Evolutionary conservation across 1,284 basidiomycete species (phyloP), one percentile per base, ranked within the genome.

Genomic region (Stereum hirsutum): DNA sequence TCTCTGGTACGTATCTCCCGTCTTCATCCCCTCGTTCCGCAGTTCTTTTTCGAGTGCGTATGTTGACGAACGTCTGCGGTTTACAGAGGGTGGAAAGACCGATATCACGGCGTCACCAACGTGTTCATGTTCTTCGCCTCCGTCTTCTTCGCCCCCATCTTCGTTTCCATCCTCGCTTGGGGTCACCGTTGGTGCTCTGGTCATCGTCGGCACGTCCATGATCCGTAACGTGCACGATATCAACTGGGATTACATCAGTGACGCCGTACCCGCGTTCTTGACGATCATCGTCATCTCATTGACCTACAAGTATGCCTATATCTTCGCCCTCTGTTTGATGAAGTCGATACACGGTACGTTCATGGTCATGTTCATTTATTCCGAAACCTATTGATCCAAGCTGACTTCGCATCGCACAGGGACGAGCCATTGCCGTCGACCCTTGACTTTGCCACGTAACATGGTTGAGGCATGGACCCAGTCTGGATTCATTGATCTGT

Each of bases 141-240:
- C 4, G 70, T 93, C 47, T 94, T 94, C 74, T 94, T 94, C 55
- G 79, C 89, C 11, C 90, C 90, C 3, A 86, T 94, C 56, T 92
- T 94, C 52, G 85, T 88, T 14, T 87, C 82, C 15, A 89, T 94
- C 49, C 90, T 90, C 0, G 55, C 79, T 0, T 94, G 89, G 87
- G 89, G 90, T 1, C 1, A 94, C 90, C 0, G 90, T 90, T 5
- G 84, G 88, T 46, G 89, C 89, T 4, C 68, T 94, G 38, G 76
- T 90, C 47, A 85, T 94, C 47, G 89, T 92, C 30, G 90, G 90
- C 20, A 86, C 83, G 21, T 68, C 93, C 58, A 94, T 94, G 90
- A 89, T 90, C 57, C 75, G 82, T 55, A 92, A 89, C 56, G 84
- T 88, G 11, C 74, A 80, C 31, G 82, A 89, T 46, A 85, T 94